Base-by-base conservation (phyloP, 164 flowering plant genomes). In the Aristolochia contorta region DNA sequence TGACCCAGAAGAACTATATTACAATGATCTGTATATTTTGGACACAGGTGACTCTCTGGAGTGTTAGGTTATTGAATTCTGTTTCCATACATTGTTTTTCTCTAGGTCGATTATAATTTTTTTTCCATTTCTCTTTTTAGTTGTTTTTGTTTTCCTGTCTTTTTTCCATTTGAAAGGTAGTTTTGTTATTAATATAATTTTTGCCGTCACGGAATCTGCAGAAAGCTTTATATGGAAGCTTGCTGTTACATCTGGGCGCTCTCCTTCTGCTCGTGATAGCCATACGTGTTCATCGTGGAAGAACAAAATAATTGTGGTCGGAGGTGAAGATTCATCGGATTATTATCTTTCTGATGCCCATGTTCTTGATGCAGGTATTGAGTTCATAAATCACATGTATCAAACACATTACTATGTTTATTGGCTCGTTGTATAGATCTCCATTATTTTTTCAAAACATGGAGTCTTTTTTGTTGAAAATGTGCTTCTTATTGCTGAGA, bases 251-350 rank as follows among this genome's bases (percentile, higher is more conserved):
- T 74, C 85, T 37, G 96, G 99, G 57, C 78, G 61, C 54, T 87
- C 88, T 47, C 97, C 99, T 58, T 80, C 93, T 64, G 81, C 91
- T 13, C 92, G 99, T 45, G 95, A 84, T 75, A 88, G 96, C 71
- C 99, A 94, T 72, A 78, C 89, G n/a, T 94, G 97, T 67, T 86
- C 95, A 58, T 80, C 96, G 54, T 90, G 96, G 95, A 83, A 69
- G 69, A 84, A 84, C 75, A 84, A 79, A 71, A 61, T 90, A 52
- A 78, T 90, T 67, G 87, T 94, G 53, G 72, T 94, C 66, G 97
- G 95, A 67, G 99, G 97, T 57, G 95, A 94, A 94, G 96, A 94
- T 74, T 81, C 77, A 27, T 73, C 76, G 65, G 90, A 87, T 68
- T 89, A 77, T 65, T 94, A 90, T 71, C 67, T 86, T 61, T 85